Conservation (phyloP, 2,329 filamentous ascomycete genomes). For the Colletotrichum sansevieriae region DNA sequence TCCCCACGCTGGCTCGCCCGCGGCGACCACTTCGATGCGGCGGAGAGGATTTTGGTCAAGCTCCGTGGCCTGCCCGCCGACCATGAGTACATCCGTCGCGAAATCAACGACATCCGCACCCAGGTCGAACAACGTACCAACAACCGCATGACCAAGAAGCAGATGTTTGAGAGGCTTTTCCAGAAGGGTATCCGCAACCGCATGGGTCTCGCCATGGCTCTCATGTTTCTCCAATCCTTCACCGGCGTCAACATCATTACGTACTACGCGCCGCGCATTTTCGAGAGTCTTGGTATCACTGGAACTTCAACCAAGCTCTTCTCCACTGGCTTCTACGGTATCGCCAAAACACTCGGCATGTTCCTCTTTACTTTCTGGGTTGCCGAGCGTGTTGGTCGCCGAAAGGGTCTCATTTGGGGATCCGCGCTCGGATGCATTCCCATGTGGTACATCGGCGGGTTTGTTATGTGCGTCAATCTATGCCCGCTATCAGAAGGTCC, state of each 20-base stretch:
- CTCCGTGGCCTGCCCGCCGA: slow-evolving; percentile 45
- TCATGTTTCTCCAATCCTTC: slow-evolving; percentile 57
- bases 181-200: slow-evolving; percentile 57
- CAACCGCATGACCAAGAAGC: slow-evolving; percentile 47
- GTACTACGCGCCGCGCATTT: slow-evolving; percentile 62
- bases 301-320: slow-evolving; percentile 52
- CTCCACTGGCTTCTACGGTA: slow-evolving; percentile 57
- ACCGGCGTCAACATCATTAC: slow-evolving; percentile 70
- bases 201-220: slow-evolving; percentile 64
- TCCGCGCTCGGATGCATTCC: slow-evolving; percentile 55
- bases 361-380: slow-evolving; percentile 58
- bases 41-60: slow-evolving; percentile 53
- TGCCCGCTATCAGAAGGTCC: too few species aligned
- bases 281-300: slow-evolving; percentile 53
- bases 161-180: slow-evolving; percentile 51
- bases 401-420: slow-evolving; percentile 61
- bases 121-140: slow-evolving; percentile 65
- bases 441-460: slow-evolving; percentile 57
- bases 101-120: slow-evolving; percentile 68
- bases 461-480: slow-evolving; percentile 45
- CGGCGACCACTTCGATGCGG: slow-evolving; percentile 55
- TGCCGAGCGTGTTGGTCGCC: slow-evolving; percentile 62
- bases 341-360: slow-evolving; percentile 54
- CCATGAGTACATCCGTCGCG: slow-evolving; percentile 49
- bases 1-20: slow-evolving; percentile 54